Base-by-base conservation (phyloP, 2,329 filamentous ascomycete genomes). In the Pezicula radicicola region DNA sequence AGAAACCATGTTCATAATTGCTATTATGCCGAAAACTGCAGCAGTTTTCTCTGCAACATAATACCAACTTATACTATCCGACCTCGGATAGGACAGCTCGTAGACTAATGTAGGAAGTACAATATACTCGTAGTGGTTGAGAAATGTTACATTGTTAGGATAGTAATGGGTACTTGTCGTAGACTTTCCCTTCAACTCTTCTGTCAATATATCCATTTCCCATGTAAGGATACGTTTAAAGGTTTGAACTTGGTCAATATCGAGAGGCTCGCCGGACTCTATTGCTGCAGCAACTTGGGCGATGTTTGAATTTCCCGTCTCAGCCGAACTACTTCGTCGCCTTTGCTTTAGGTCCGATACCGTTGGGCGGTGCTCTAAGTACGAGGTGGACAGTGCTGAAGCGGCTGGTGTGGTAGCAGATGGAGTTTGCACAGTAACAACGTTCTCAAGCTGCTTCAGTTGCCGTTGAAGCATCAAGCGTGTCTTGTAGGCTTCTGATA, bases 1-100 rank as follows among this genome's bases (percentile, higher is more conserved):
- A 0, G 84, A 87, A 48, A 92, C 76, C 64, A 90, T 82, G 55
- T 90, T 86, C 89, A 92, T 92, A 55, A 91, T 82, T 62, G 86
- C 84, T 37, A 91, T 81, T 51, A 89, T 76, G 6, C 88, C 88
- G 53, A 91, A 80, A 15, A 84, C 86, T 2, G 88, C 88, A 1
- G 77, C 75, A 1, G 77, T 71, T 67, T 92, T 92, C 67, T 92
- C 88, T 6, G 79, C 76, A 4, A 90, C 86, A 62, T 92, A 92
- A 58, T 73, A 75, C 87, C 87, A 91, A 68, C 88, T 84, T 57
- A 89, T 87, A 4, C 68, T 74, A 16, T 88, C 80, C 41, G 80
- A 77, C n/a, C 87, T 79, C 2, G 89, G 88, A 62, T 92, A 92
- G 61, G 89, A 84, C 42, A 89, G 77, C 65, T 93, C 89, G 66